These are phyloP conservation scores for Pleurotus ostreatus DNA, from an alignment of 768 basidiomycete species.

Conservation along the genomic window DNA sequence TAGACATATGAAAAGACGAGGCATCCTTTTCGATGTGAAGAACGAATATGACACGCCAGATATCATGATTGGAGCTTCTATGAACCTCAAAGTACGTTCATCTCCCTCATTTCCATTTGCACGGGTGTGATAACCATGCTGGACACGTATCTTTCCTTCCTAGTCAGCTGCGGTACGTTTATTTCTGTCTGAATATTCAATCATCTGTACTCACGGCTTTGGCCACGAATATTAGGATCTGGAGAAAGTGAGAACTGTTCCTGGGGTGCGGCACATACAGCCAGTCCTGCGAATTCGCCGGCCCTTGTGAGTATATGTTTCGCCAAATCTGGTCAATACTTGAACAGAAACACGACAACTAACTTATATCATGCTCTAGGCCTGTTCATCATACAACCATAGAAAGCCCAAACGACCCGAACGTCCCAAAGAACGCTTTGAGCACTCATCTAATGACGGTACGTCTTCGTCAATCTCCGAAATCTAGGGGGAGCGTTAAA, in stretches of 20 bases:
- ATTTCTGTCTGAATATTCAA: background rate
- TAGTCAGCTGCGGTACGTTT: background rate
- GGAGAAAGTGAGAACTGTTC: conserved; percentile 33
- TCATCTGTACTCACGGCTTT: too few relatives aligned
- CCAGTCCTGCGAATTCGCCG: conserved; percentile 45
- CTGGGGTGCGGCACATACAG: conserved; percentile 55
- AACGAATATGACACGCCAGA: conserved; percentile 49
- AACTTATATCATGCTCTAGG: too few relatives aligned
- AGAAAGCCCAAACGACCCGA: conserved; percentile 27
- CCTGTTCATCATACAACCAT: too few relatives aligned
- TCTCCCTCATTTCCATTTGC: background rate
- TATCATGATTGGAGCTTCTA: conserved; percentile 56
- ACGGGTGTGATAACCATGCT: background rate
- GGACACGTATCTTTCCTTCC: background rate
- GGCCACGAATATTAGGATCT: conserved; percentile 29
- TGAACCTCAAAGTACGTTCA: conserved; percentile 41
- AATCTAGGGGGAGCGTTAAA: background rate
- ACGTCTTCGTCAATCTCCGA: conserved; percentile 11
- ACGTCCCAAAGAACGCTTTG: conserved; percentile 39
- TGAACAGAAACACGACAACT: too few relatives aligned
- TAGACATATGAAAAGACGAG: conserved; percentile 35
- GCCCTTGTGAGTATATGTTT: background rate
- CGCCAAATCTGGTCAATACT: background rate
- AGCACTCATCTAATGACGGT: conserved; percentile 55
- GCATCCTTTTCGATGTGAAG: conserved; percentile 39